These are phyloP conservation scores for Suillus variegatus DNA, from an alignment of 768 basidiomycete genomes.

Conservation along the genomic window DNA sequence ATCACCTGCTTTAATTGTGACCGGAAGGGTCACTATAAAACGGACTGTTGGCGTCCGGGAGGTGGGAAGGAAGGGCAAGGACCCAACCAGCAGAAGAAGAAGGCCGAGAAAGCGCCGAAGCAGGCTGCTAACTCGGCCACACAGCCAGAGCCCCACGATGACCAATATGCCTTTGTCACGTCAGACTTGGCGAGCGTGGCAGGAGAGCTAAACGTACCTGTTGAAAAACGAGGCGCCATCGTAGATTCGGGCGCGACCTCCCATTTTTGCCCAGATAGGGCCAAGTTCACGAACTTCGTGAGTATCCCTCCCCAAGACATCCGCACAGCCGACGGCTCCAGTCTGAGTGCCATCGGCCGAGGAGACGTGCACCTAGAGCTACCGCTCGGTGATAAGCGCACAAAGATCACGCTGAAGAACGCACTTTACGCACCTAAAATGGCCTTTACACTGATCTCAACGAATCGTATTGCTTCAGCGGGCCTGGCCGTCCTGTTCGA, in stretches of 20 bases:
- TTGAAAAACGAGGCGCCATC: neutral
- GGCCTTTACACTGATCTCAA: too few relatives aligned
- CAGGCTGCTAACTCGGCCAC: neutral
- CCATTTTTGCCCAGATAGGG: neutral
- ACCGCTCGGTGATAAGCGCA: too few relatives aligned
- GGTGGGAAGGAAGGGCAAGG: too few relatives aligned
- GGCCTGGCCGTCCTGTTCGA: too few relatives aligned
- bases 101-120: too few relatives aligned
- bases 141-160: neutral
- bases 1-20: too few relatives aligned
- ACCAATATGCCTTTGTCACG: neutral
- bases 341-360: neutral
- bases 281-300: neutral
- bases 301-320: neutral
- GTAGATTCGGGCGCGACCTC: neutral
- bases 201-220: neutral
- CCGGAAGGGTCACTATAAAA: too few relatives aligned
- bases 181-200: neutral
- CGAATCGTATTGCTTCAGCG: too few relatives aligned
- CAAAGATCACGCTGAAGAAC: too few relatives aligned
- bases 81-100: neutral
- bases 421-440: too few relatives aligned
- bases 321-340: neutral
- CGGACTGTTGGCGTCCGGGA: too few relatives aligned
- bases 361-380: too few relatives aligned